Evolutionary conservation across 257 asterid species (phyloP), one percentile per base, ranked within the genome.

Genomic region (Scutellaria barbata): DNA sequence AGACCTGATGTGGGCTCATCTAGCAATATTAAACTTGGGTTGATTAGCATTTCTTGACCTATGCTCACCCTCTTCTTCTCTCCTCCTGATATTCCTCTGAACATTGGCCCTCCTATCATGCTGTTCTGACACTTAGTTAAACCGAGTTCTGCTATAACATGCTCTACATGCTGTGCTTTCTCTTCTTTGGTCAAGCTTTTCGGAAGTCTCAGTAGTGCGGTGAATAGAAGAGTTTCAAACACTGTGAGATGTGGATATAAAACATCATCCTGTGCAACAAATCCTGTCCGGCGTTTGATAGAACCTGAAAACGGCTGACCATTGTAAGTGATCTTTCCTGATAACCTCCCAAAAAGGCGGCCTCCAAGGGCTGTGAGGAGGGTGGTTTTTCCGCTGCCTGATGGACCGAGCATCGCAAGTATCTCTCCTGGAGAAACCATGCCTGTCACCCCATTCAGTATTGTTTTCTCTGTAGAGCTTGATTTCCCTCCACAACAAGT

Each of bases 1-100:
- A 95, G 87, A 4, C 98, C 98, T 7, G 98, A 95, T 12, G 99
- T 95, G 52, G 99, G 99, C 84, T 92, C 99, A 52, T 95, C 99
- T 14, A 95, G 83, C 72, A 95, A 50, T 20, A 95, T 59, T 22
- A 95, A 77, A 70, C 97, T 95, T 17, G 98, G 98, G 69, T 92
- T 89, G 77, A 95, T 90, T 25, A 95, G 81, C 96, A 95, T 88
- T 83, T 95, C 99, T 76, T 92, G 98, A 5, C 98, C 99, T 75
- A 95, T 95, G 81, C 98, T 95, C 39, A 95, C 97, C 61, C 99
- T 82, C 81, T 95, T 95, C 82, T 90, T 89, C 83, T 95, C 99
- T 8, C 98, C 99, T 43, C 98, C 99, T 2, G 98, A 95, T 65
- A 95, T 83, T 60, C 98, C 99, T 72, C 98, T 73, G 57, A 89